Conservation (phyloP, 495 filamentous ascomycete species). For the Podospora pseudocomata region DNA sequence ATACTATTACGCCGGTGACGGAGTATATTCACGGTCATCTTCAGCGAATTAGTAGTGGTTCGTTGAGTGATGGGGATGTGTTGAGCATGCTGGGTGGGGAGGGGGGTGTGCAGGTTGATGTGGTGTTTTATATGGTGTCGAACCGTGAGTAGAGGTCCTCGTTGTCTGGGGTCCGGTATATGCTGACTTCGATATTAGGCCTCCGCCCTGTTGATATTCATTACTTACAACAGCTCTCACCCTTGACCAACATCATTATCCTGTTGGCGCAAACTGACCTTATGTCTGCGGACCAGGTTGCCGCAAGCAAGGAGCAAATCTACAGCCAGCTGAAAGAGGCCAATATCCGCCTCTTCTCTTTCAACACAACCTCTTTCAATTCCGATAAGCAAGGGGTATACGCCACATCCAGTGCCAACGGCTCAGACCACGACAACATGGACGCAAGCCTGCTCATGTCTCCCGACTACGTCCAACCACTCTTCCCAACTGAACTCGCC, state of each 20-base stretch:
- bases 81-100: conserved; percentile 76
- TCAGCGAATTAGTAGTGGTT: conserved; percentile 57
- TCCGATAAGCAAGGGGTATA: conserved; percentile 53
- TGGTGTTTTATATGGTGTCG: conserved; percentile 74
- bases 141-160: conserved; percentile 28
- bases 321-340: conserved; percentile 55
- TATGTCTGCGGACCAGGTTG: conserved; percentile 57
- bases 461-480: conserved; percentile 84
- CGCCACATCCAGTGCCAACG: conserved; percentile 75
- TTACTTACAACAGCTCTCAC: conserved; percentile 67
- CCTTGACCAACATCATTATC: conserved; percentile 84
- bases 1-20: conserved; percentile 64
- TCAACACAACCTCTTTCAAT: conserved; percentile 41
- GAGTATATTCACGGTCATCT: conserved; percentile 76
- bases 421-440: conserved; percentile 81
- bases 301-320: conserved; percentile 59
- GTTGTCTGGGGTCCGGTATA: neutral
- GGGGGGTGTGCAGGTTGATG: conserved; percentile 86
- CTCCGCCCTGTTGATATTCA: conserved; percentile 71
- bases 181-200: conserved; percentile 41
- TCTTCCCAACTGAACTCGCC: conserved; percentile 71
- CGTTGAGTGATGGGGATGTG: conserved; percentile 67
- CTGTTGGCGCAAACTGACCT: conserved; percentile 76
- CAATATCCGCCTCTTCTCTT: conserved; percentile 66
- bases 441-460: conserved; percentile 95